Conservation (phyloP, 495 filamentous ascomycete genomes). For the Xylaria venustula region DNA sequence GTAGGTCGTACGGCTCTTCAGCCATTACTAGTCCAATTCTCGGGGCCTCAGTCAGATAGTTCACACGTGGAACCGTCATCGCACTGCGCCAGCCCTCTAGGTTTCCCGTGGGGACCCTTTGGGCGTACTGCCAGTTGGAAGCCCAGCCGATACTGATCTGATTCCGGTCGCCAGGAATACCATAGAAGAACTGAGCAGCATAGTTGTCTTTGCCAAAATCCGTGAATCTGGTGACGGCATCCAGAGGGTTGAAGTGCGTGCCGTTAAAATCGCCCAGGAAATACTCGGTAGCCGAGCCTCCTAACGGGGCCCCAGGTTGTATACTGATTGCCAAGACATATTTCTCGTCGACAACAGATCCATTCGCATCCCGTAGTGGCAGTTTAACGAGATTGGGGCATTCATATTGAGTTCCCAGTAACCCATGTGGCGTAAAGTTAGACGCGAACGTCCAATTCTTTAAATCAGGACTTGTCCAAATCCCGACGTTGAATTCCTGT, state of each 20-base stretch:
- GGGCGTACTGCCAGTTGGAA: constrained; percentile 60
- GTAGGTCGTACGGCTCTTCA: constrained; percentile 37
- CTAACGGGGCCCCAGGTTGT: constrained; percentile 57
- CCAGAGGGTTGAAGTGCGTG: constrained; percentile 44
- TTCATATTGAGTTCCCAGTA: constrained; percentile 58
- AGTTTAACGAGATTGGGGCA: constrained; percentile 53
- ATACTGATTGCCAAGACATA: constrained; percentile 51
- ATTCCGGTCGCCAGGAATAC: constrained; percentile 35
- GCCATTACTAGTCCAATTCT: constrained; percentile 43
- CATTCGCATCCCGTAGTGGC: constrained; percentile 28
- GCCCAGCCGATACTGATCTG: constrained; percentile 56
- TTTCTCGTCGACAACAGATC: constrained; percentile 8
- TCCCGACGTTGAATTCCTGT: constrained; percentile 49
- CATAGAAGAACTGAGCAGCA: constrained; percentile 54
- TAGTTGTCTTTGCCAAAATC: constrained; percentile 62
- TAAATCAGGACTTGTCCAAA: constrained; percentile 54
- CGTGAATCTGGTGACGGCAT: constrained; percentile 38
- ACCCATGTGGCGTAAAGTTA: constrained; percentile 54
- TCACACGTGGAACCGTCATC: constrained; percentile 49
- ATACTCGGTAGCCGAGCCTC: constrained; percentile 51
- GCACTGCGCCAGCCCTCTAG: constrained; percentile 50
- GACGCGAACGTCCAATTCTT: constrained; percentile 53
- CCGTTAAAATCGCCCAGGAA: constrained; percentile 54
- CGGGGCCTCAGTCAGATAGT: constrained; percentile 44
- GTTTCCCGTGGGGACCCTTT: constrained; percentile 48